Evolutionary conservation across 768 basidiomycete species (phyloP), one percentile per base, ranked within the genome.

Genomic region (Lyophyllum atratum): DNA sequence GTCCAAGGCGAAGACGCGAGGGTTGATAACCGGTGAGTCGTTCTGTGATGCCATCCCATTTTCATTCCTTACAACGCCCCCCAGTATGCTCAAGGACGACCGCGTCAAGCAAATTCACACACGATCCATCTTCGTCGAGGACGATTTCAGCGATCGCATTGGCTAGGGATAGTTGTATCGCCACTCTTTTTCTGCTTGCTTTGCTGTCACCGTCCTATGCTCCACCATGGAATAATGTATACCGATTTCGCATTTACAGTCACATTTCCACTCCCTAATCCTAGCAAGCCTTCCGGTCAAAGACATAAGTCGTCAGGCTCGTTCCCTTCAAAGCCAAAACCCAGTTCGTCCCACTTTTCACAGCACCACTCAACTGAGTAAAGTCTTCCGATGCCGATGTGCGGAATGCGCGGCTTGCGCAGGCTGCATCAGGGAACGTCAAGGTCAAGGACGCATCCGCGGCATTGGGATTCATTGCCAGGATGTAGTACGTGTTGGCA

Each of bases 1-100:
- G 86, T 98, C 1, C 93, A 98, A 72, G 92, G 92, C 15, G 95
- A 96, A 57, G 96, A 99, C 72, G 86, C 89, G 1, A 79, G 96
- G 37, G 77, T 94, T 39, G 93, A 99, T 74, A 76, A 89, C 34
- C 80, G 94, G 96, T 95, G 50, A 52, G 88, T 67, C 52, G 24
- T 25, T 34, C 24, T 31, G 47, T 15, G 28, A 52, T 34, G 45
- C 9, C 34, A 24, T 31, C 46, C 39, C 25, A 8, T 22, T 29
- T 10, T 25, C 19, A 26, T 47, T 49, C 33, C 28, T 45, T 55
- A 45, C 55, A 44, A 60, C 17, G 46, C 29, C 31, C 22, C 29
- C 17, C 45, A 95, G 94, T 46, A 90, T 96, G 88, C 74, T 97
- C 61, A 93, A 90, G 71, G 95, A 97, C 70, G 92, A 94, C 24